These are phyloP conservation scores for Daphne laureola DNA, from an alignment of 441 rosid species.

Conservation along the genomic window DNA sequence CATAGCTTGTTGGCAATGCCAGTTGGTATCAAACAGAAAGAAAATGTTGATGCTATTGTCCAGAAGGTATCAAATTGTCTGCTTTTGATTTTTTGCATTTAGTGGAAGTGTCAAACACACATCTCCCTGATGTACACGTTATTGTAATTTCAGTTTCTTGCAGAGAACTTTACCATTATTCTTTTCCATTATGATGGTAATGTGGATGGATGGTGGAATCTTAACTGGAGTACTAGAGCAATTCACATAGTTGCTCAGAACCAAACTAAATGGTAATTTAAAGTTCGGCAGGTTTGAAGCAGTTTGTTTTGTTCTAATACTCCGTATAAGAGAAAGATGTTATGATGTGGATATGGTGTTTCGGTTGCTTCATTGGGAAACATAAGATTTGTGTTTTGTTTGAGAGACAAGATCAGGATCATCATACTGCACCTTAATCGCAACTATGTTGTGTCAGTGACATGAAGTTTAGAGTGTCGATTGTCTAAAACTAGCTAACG, in stretches of 20 bases:
- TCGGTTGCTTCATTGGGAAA: no score
- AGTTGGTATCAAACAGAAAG: constrained; percentile 80
- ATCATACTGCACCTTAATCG: no score
- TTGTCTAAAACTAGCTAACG: no score
- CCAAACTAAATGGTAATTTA: constrained; percentile 85
- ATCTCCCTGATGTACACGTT: constrained; percentile 23
- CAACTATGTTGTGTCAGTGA: no score
- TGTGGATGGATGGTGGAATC: constrained; percentile 74
- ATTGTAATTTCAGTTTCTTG: constrained; percentile 77
- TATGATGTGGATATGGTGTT: no score
- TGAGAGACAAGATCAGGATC: no score
- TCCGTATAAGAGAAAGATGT: no score
- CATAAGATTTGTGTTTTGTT: no score
- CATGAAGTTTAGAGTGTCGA: no score
- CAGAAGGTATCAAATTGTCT: constrained; percentile 51
- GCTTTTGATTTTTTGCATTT: constrained; percentile 8
- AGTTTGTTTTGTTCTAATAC: neutral
- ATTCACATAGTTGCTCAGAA: constrained; percentile 80
- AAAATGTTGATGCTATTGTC: constrained; percentile 57
- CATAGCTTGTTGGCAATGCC: constrained; percentile 76
- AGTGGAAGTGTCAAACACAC: neutral
- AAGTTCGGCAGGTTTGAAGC: constrained; percentile 6
- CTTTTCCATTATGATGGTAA: constrained; percentile 92
- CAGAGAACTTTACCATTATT: constrained; percentile 74
- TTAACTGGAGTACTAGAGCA: constrained; percentile 79